Evolutionary conservation across 495 filamentous ascomycete species (phyloP).

Genomic region (Cladorrhinum samala): DNA sequence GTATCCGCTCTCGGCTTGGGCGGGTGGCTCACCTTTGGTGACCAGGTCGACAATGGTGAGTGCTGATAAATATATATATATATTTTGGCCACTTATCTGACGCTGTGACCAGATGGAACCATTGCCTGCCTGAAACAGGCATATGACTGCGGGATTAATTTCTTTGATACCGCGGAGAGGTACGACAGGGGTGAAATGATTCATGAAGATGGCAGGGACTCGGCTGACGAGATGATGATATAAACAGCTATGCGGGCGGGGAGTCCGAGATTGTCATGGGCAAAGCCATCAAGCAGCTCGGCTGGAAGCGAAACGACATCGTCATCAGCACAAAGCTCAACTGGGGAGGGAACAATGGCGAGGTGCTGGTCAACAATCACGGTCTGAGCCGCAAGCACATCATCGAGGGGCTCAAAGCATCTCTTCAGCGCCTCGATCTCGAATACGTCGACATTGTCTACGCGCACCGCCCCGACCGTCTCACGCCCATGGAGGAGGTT

Average conservation of each 20-base stretch:
- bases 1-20: slow-evolving; percentile 70
- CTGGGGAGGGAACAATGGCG: slow-evolving; percentile 55
- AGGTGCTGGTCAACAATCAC: slow-evolving; percentile 44
- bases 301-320: slow-evolving; percentile 62
- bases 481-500: slow-evolving; percentile 70
- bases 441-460: slow-evolving; percentile 68
- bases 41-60: slow-evolving; percentile 56
- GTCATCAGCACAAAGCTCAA: slow-evolving; percentile 68
- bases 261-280: slow-evolving; percentile 55
- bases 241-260: slow-evolving; percentile 37
- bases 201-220: not conserved
- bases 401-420: slow-evolving; percentile 57
- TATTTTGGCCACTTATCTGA: no score
- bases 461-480: slow-evolving; percentile 66
- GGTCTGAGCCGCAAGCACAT: slow-evolving; percentile 70
- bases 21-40: slow-evolving; percentile 73
- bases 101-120: no score
- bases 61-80: no score
- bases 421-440: slow-evolving; percentile 57
- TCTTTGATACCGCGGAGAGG: slow-evolving; percentile 44
- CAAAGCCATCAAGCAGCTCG: slow-evolving; percentile 48
- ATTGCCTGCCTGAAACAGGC: no score
- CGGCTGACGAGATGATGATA: not conserved
- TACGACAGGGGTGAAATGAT: slow-evolving; percentile 25
- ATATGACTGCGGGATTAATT: no score